Conservation (phyloP, 2,329 filamentous ascomycete species). For the Aspergillus carbonarius region DNA sequence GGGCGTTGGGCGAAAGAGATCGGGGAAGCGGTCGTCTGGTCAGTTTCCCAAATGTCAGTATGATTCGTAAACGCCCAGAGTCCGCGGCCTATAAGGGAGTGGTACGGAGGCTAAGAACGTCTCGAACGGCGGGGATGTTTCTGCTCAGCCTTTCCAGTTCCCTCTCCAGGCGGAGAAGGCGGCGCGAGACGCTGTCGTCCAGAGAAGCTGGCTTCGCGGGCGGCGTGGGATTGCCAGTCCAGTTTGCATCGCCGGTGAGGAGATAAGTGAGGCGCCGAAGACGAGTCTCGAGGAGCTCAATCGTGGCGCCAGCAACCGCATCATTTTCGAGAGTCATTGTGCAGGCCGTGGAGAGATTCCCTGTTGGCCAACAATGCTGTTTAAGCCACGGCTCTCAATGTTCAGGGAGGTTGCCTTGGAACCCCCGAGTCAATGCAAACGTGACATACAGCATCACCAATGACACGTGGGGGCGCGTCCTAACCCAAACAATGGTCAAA, state of each 20-base stretch:
- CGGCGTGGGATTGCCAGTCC: slow-evolving; percentile 39
- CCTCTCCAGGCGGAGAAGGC: slow-evolving; percentile 39
- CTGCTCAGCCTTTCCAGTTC: slow-evolving; percentile 40
- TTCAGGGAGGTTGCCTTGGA: background rate
- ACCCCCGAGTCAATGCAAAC: slow-evolving; percentile 12
- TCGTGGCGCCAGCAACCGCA: slow-evolving; percentile 39
- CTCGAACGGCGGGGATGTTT: slow-evolving; percentile 39
- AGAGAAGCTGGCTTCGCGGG: slow-evolving; percentile 34
- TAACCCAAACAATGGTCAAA: slow-evolving; percentile 1
- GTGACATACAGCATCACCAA: slow-evolving; percentile 15
- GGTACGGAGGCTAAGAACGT: slow-evolving; percentile 45
- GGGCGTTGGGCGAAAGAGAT: slow-evolving; percentile 40
- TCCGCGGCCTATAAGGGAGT: slow-evolving; percentile 1
- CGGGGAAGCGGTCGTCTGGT: slow-evolving; percentile 42
- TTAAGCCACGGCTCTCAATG: background rate
- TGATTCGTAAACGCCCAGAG: background rate
- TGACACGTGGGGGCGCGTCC: background rate
- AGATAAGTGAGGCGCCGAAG: slow-evolving; percentile 47
- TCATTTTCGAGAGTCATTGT: slow-evolving; percentile 37
- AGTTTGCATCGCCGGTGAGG: slow-evolving; percentile 42
- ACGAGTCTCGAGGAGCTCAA: slow-evolving; percentile 46
- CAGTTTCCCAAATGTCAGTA: slow-evolving; percentile 2
- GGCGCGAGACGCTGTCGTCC: slow-evolving; percentile 41
- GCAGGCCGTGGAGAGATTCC: background rate
- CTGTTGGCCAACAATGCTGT: background rate